A percentile compares a stretch with the other conserved stretches of the same genome.
Conservation (phyloP, 2,329 filamentous ascomycete species). For the Penicillium sclerotiorum region DNA sequence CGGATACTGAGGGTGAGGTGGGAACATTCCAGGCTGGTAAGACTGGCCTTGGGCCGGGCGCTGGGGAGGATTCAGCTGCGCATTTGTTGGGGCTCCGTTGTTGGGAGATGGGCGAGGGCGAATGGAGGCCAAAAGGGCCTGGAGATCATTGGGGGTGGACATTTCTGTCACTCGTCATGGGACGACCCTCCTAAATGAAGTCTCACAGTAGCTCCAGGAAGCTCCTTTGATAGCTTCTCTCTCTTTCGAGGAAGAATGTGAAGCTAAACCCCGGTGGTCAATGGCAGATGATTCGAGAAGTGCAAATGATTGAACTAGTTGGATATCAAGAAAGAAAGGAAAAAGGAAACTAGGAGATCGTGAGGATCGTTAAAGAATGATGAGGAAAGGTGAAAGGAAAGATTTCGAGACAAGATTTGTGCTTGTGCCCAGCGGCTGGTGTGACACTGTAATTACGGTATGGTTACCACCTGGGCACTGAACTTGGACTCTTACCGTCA, state of each 20-base stretch:
- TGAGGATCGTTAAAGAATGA: slow-evolving; percentile 19
- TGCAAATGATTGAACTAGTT: slow-evolving; percentile 19
- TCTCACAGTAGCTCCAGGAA: slow-evolving; percentile 26
- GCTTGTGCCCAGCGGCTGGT: slow-evolving; percentile 10
- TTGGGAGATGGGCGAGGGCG: slow-evolving; percentile 43
- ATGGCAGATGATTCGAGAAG: background rate
- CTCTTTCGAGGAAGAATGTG: slow-evolving; percentile 31
- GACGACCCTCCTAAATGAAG: slow-evolving; percentile 33
- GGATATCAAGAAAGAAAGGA: background rate
- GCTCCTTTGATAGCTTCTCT: slow-evolving; percentile 31
- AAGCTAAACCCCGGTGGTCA: slow-evolving; percentile 4
- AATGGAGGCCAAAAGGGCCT: slow-evolving; percentile 51
- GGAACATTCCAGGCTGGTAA: slow-evolving; percentile 33
- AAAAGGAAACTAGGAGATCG: background rate
- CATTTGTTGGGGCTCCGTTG: slow-evolving; percentile 30
- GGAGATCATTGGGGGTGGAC: slow-evolving; percentile 50
- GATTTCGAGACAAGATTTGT: slow-evolving; percentile 9
- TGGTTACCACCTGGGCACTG: background rate
- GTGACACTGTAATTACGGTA: background rate
- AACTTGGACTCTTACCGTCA: no score
- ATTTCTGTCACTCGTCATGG: slow-evolving; percentile 46
- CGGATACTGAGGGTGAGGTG: slow-evolving; percentile 31
- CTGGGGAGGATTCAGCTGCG: slow-evolving; percentile 21
- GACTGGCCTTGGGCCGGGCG: slow-evolving; percentile 32
- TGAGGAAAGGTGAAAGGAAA: slow-evolving; percentile 21